A percentile compares a stretch with the other conserved stretches of the same genome.
Conservation (phyloP, 306 rosid species). For the Vigna radiata region DNA sequence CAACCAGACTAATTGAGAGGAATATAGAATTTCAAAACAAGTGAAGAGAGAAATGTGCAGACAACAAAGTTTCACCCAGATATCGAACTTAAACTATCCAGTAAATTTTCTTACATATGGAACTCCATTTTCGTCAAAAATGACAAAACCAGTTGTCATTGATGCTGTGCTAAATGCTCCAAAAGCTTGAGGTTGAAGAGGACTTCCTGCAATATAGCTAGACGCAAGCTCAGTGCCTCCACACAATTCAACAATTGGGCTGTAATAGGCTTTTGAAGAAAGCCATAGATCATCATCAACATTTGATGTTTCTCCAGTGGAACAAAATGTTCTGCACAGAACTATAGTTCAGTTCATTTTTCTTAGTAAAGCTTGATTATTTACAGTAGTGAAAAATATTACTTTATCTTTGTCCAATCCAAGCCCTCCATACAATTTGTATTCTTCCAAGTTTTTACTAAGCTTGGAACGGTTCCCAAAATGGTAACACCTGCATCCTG, state of each 20-base stretch:
- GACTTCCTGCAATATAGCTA: slow-evolving; percentile 62
- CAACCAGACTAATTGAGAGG: not conserved
- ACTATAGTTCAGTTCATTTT: slow-evolving; percentile 38
- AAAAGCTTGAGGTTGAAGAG: slow-evolving; percentile 87
- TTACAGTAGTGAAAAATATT: slow-evolving; percentile 33
- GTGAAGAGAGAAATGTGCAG: too few relatives aligned
- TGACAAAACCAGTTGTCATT: slow-evolving; percentile 75
- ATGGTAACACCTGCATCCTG: slow-evolving; percentile 93
- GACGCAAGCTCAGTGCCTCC: slow-evolving; percentile 94
- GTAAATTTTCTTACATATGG: slow-evolving; percentile 59
- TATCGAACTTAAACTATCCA: slow-evolving; percentile 1
- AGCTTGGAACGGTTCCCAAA: slow-evolving; percentile 97
- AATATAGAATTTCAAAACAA: too few relatives aligned
- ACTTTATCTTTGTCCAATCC: slow-evolving; percentile 94
- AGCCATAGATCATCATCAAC: slow-evolving; percentile 97
- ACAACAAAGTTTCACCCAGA: too few relatives aligned
- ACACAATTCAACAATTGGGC: slow-evolving; percentile 74
- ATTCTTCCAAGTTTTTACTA: slow-evolving; percentile 93
- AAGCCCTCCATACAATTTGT: slow-evolving; percentile 84
- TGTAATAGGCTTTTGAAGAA: slow-evolving; percentile 80
- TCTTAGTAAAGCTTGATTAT: not conserved
- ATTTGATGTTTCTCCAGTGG: slow-evolving; percentile 88
- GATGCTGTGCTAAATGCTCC: slow-evolving; percentile 83
- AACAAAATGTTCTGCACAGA: slow-evolving; percentile 65
- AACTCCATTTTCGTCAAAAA: slow-evolving; percentile 77